Evolutionary conservation across 768 basidiomycete species (phyloP), one percentile per base, ranked within the genome.

Genomic region (Lactarius hatsudake): DNA sequence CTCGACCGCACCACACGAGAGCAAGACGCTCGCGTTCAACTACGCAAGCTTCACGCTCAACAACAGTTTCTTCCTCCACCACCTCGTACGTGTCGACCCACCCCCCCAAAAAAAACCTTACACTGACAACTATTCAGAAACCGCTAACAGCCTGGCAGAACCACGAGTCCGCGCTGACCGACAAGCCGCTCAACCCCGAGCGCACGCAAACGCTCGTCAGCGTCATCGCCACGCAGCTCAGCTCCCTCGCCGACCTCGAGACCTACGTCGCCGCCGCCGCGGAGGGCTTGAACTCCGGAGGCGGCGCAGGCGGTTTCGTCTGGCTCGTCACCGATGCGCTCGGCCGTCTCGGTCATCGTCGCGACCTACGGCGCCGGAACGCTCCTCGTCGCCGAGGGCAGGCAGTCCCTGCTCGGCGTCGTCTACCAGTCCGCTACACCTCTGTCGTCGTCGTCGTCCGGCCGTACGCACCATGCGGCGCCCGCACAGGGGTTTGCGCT

Each of bases 1-100:
- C 38, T 82, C 83, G 42, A 86, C 90, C 12, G 85, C 93, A 0
- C 72, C 79, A 20, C 78, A 85, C 36, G 84, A 84, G 53, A 79
- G 84, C 28, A 78, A 86, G 61, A 82, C 86, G 1, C 77, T 96
- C 61, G 85, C 86, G 30, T 98, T 95, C 78, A 96, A 92, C 77
- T 94, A 96, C 74, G 94, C 96, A 4, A 90, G 90, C 70, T 84
- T 93, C 57, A 92, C 96, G 5, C 80, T 98, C 68, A 99, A 98
- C 79, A 98, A 97, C 77, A 87, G 88, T 72, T 98, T 93, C 84
- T 98, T 98, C 82, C 83, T 98, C 32, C 84, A 92, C 71, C 83
- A 82, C 65, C 82, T 99, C 45, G 96, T 98, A 75, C 61, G 94
- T 82, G 45, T 30, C 26, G 23, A 10, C n/a, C 10, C 36, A 2